Conservation (phyloP, 768 basidiomycete genomes). For the Mycena galericulata region DNA sequence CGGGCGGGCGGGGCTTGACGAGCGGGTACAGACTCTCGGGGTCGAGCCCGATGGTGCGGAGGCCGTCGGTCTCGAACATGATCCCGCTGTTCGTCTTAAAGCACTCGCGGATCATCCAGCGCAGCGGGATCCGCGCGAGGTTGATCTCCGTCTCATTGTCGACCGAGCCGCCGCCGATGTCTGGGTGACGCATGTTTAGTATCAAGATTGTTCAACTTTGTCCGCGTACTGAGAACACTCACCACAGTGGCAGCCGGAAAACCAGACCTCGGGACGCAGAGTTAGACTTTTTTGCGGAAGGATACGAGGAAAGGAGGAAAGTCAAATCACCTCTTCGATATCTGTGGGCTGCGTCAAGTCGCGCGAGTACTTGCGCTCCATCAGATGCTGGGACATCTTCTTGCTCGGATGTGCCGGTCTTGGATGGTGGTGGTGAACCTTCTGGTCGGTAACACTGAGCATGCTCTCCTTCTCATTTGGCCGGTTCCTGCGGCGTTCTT, state of each 20-base stretch:
- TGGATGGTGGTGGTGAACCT: background rate
- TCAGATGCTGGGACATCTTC: constrained; percentile 12
- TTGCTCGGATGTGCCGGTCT: constrained; percentile 9
- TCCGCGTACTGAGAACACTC: constrained; percentile 14
- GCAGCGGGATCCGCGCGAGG: constrained; percentile 64
- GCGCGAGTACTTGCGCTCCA: constrained; percentile 44
- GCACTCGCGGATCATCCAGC: constrained; percentile 80
- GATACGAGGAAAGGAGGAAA: too few species aligned
- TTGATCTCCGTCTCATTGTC: constrained; percentile 53
- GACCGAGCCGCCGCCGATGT: constrained; percentile 69
- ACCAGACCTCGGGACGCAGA: constrained; percentile 17
- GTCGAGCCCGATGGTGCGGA: constrained; percentile 58
- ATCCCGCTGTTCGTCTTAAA: constrained; percentile 69
- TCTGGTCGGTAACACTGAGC: constrained; percentile 37
- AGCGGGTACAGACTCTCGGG: constrained; percentile 50
- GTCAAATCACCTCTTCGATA: constrained; percentile 51
- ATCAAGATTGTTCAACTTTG: background rate
- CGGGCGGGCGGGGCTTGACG: constrained; percentile 47
- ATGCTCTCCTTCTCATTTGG: constrained; percentile 45
- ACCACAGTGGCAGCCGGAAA: constrained; percentile 51
- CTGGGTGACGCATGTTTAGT: constrained; percentile 42
- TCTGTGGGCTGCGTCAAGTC: constrained; percentile 42
- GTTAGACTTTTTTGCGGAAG: constrained; percentile 43
- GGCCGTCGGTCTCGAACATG: constrained; percentile 61
- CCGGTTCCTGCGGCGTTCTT: too few species aligned